Conservation (phyloP, 192 early-diverging fungal genomes). For the Rhizoclosmatium globosum region DNA sequence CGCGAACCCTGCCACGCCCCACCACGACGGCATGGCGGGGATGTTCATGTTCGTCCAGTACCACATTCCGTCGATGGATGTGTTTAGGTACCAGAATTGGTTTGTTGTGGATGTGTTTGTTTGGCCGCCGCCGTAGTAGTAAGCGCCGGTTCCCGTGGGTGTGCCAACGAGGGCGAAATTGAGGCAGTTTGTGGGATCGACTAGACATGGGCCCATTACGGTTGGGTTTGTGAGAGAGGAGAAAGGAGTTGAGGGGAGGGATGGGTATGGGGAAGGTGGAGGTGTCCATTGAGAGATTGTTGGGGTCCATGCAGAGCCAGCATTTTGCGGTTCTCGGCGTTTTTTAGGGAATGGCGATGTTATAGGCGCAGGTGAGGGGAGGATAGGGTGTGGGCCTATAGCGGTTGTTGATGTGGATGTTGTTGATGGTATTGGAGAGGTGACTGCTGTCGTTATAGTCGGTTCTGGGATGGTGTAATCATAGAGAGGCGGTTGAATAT, state of each 20-base stretch:
- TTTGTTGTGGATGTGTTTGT: conserved; percentile 10
- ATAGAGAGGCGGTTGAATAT: neutral
- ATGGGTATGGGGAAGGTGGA: neutral
- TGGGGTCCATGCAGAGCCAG: neutral
- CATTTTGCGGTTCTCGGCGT: neutral
- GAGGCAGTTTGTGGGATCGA: conserved; percentile 13
- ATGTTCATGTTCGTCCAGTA: conserved; percentile 9
- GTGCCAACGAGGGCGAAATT: conserved; percentile 15
- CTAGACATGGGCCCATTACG: conserved; percentile 16
- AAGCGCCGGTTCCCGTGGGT: neutral
- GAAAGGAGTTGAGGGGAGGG: conserved; percentile 1
- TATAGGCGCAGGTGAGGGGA: too few species aligned
- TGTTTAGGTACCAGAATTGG: conserved; percentile 16
- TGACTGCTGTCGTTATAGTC: neutral
- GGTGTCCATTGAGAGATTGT: neutral
- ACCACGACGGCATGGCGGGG: conserved; percentile 1
- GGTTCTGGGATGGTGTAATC: neutral
- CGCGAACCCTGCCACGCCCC: neutral
- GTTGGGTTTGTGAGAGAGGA: neutral
- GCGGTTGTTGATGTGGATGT: conserved; percentile 3
- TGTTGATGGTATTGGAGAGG: conserved; percentile 3
- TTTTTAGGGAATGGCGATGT: too few species aligned
- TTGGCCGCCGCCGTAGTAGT: conserved; percentile 27
- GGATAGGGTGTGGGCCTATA: too few species aligned
- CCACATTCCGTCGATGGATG: conserved; percentile 28